Evolutionary conservation across 176 grass and related monocot species (phyloP), one percentile per base, ranked within the genome.

Genomic region (Triticum timopheevii): DNA sequence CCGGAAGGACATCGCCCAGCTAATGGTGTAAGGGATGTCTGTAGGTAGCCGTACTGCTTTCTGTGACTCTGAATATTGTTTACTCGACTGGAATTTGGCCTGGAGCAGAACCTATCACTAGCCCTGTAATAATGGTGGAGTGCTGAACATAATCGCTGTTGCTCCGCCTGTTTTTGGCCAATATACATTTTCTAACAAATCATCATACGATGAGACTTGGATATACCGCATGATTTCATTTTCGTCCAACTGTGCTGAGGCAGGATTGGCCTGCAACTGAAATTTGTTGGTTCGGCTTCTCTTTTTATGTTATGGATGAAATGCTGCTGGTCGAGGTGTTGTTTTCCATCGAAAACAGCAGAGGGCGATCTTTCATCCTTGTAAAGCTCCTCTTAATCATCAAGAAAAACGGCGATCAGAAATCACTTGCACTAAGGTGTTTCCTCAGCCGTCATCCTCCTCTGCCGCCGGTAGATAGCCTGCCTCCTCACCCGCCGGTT

Each of bases 1-100:
- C 59, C 90, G 94, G 54, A 91, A 98, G 76, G 97, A 98, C 89
- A 94, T 98, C 82, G 92, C 88, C 0, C 90, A 94, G 64, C 89
- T 93, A 77, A 93, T 98, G 94, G 87, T 76, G 82, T 90, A 69
- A 80, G 44, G 76, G 38, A 45, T 50, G 10, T 17, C 39, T 74
- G 10, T 74, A 74, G 71, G n/a, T 79, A 80, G 42, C 1, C 6
- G 25, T 54, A 20, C 49, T 80, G 35, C 44, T 79, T 72, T 76
- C 22, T 49, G 61, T 69, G 80, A 84, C 54, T 58, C 36, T 38
- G 23, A 68, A 80, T 47, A 82, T 59, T 79, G 25, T 58, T 58
- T n/a, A 73, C 35, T 59, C 34, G 34, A 28, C 31, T 68, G 76
- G 65, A 66, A 79, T 72, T 66, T 68, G 10, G 47, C 67, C 15